These are phyloP conservation scores for Nigrograna mackinnonii DNA, from an alignment of 2,329 filamentous ascomycete genomes.

Conservation along the genomic window DNA sequence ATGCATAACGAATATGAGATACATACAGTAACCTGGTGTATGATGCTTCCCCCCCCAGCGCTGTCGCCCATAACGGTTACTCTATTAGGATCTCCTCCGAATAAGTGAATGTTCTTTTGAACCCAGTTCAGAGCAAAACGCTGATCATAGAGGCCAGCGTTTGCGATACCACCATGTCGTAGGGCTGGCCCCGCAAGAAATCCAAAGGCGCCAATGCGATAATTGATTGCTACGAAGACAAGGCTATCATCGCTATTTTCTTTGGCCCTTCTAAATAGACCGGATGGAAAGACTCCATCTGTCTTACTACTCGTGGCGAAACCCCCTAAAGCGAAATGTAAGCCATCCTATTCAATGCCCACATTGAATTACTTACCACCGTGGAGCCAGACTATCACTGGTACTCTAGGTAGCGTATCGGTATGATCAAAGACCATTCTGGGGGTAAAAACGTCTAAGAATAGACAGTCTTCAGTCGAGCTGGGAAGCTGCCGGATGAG, in stretches of 20 bases:
- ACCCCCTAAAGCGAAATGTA: neutral
- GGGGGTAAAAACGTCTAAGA: conserved; percentile 44
- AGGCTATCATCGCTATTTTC: neutral
- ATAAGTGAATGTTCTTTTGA: conserved; percentile 51
- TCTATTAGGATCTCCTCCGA: conserved; percentile 52
- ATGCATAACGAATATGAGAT: neutral
- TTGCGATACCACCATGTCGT: conserved; percentile 30
- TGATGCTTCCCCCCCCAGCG: conserved; percentile 57
- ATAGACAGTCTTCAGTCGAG: conserved; percentile 45
- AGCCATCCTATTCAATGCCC: neutral
- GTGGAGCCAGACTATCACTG: neutral
- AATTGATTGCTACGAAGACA: conserved; percentile 53
- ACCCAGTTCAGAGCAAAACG: conserved; percentile 55
- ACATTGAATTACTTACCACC: neutral
- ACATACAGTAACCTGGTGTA: conserved; percentile 56
- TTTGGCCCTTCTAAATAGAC: no score
- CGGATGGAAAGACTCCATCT: neutral
- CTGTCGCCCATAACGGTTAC: conserved; percentile 41
- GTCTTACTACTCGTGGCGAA: neutral
- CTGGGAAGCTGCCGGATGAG: neutral
- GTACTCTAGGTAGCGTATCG: conserved; percentile 9
- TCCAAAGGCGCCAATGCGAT: conserved; percentile 52
- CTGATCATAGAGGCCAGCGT: conserved; percentile 50
- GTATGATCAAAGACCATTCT: conserved; percentile 23
- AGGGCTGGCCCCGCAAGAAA: conserved; percentile 51